phyloP scores from a whole-genome alignment of 352 stramenopile species.

The Phytophthora foliorum region DNA sequence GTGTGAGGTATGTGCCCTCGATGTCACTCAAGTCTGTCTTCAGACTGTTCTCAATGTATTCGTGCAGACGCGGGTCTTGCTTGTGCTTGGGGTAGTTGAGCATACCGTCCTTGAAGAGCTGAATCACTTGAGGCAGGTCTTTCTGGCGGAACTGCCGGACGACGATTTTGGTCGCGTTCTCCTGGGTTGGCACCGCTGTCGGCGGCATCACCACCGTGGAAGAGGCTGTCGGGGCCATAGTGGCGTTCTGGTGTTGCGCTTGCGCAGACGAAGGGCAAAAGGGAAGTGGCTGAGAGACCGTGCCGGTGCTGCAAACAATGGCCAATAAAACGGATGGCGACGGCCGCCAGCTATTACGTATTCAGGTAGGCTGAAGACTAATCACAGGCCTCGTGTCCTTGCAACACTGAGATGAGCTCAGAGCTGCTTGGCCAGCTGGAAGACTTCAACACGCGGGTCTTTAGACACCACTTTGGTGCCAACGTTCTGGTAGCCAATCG shows the following conservation, averaged over 20 bases:
- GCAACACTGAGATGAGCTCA: slow-evolving; percentile 19
- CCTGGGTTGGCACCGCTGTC: neutral
- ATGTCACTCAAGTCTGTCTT: slow-evolving; percentile 43
- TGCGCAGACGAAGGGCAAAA: slow-evolving; percentile 14
- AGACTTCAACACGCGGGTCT: slow-evolving; percentile 42
- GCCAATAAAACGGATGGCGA: slow-evolving; percentile 10
- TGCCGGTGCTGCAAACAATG: slow-evolving; percentile 13
- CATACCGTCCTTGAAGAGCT: slow-evolving; percentile 37
- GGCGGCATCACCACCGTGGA: neutral
- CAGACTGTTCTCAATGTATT: slow-evolving; percentile 36
- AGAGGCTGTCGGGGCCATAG: slow-evolving; percentile 23
- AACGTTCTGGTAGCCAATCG: slow-evolving; percentile 41
- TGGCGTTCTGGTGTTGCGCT: slow-evolving; percentile 5
- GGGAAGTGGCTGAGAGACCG: slow-evolving; percentile 14
- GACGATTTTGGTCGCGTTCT: slow-evolving; percentile 24
- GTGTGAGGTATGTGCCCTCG: slow-evolving; percentile 39
- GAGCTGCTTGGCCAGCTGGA: slow-evolving; percentile 50
- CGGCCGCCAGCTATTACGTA: too few species aligned
- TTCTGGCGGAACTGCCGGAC: slow-evolving; percentile 26
- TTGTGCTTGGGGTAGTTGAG: slow-evolving; percentile 25
- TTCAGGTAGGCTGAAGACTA: neutral
- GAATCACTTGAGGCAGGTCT: slow-evolving; percentile 31
- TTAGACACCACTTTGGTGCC: slow-evolving; percentile 40
- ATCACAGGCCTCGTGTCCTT: slow-evolving; percentile 3
- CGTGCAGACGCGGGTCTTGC: slow-evolving; percentile 16